phyloP scores from a whole-genome alignment of 164 flowering plant genomes.

The Cinnamomum chago region DNA sequence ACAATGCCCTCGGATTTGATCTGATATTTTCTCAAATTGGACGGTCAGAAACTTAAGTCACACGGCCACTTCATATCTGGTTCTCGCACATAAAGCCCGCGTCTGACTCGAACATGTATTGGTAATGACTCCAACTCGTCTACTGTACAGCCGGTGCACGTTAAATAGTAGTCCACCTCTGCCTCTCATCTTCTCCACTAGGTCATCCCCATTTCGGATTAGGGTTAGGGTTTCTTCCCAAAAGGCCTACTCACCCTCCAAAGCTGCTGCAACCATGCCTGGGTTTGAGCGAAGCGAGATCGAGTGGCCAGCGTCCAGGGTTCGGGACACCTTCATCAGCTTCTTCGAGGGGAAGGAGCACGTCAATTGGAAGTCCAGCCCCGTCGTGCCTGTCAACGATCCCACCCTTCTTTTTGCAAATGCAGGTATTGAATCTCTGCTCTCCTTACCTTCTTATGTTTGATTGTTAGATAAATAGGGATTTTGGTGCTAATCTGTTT shows the following conservation, averaged over 20 bases:
- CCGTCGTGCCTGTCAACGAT: slow-evolving; percentile 82
- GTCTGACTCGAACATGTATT: too few species aligned
- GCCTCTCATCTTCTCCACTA: not conserved
- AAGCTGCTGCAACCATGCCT: slow-evolving; percentile 18
- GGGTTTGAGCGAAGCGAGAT: slow-evolving; percentile 9
- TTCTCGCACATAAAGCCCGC: too few species aligned
- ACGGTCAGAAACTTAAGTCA: too few species aligned
- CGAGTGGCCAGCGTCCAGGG: slow-evolving; percentile 75
- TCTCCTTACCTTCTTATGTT: not conserved
- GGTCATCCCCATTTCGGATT: not conserved
- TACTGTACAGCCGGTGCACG: not conserved
- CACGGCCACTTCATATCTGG: too few species aligned
- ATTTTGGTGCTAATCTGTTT: too few species aligned
- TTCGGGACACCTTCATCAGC: slow-evolving; percentile 69
- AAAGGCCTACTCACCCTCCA: not conserved
- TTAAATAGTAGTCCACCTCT: not conserved
- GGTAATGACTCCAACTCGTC: not conserved
- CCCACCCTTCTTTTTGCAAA: slow-evolving; percentile 96
- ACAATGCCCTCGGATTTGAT: too few species aligned
- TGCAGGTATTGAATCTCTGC: slow-evolving; percentile 47
- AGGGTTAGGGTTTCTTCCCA: slow-evolving; percentile 15
- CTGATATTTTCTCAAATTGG: too few species aligned
- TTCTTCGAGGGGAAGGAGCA: slow-evolving; percentile 73
- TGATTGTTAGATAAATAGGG: not conserved
- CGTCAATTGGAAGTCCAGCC: slow-evolving; percentile 73